Base-by-base conservation (phyloP, 75 land plant genomes). In the Chamaecyparis obtusa region DNA sequence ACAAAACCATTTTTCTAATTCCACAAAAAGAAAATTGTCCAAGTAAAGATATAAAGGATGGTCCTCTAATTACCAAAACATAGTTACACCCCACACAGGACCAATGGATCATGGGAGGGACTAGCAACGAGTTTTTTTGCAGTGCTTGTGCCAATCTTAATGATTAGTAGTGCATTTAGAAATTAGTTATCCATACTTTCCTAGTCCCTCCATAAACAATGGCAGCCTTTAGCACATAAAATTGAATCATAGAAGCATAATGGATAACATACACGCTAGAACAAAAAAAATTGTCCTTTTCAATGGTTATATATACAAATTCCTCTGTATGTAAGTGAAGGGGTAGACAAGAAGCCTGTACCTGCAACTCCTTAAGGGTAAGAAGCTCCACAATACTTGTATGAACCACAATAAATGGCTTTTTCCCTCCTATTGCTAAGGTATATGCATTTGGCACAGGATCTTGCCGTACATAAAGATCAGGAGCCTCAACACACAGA, bases 401-500 rank as follows among this genome's bases (percentile, higher is more conserved):
- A 85, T 96, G 97, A 67, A 96, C 86, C 80, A 96, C 97, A 87
- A 96, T 89, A 87, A 96, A 96, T 79, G 98, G 98, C 87, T 96
- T 96, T 83, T 90, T 92, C 56, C 97, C 97, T 81, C 92, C 91
- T 86, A 96, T 90, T 36, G 98, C 98, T 39, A 96, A 90, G 46
- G 98, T 96, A 84, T 96, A 96, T 32, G 98, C 98, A 92, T 96
- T 96, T 57, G 98, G 98, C 43, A 92, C 89, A 49, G 98, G 98
- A 86, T 93, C 94, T 83, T 96, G 97, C 1, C 97, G 94, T 9
- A 95, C 87, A 88, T 95, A 96, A 3, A 94, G 89, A 85, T 94
- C 97, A 83, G 98, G 97, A 15, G 94, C 89, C 71, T 96, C 98
- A 84, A 92, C 83, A 51, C 93, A 92, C 71, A 96, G 88, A 81